A percentile compares a stretch with the other conserved stretches of the same genome.
Evolutionary conservation across 2,329 filamentous ascomycete species (phyloP).

Genomic region (Curvularia verruculosa): DNA sequence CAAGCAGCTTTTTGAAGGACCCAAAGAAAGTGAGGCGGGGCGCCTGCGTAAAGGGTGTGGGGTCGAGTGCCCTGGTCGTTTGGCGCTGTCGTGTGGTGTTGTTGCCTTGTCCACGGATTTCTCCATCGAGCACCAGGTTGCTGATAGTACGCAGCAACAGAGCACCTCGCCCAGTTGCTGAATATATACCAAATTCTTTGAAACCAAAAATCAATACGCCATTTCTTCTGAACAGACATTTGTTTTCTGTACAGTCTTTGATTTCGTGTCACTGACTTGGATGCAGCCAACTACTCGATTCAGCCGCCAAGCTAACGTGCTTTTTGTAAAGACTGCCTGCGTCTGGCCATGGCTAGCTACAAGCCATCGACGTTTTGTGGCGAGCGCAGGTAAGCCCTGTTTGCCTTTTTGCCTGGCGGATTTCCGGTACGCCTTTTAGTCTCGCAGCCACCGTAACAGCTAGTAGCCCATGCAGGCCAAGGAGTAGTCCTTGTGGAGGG

Average conservation of each 20-base stretch:
- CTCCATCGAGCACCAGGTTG: not conserved
- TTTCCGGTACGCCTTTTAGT: constrained; percentile 14
- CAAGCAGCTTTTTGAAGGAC: constrained; percentile 3
- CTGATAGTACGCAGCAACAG: not conserved
- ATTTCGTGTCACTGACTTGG: not conserved
- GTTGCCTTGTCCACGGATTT: not conserved
- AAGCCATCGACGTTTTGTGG: not conserved
- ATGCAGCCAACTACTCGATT: not conserved
- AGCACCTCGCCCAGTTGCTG: not conserved
- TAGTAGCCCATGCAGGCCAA: constrained; percentile 15
- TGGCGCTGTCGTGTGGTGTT: not conserved
- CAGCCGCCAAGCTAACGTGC: not conserved
- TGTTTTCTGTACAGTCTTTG: not conserved
- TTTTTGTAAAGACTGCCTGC: not conserved
- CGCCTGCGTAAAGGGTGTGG: not conserved
- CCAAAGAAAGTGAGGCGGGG: constrained; percentile 12
- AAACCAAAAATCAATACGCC: too few species aligned
- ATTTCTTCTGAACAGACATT: not conserved
- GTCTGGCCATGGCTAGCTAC: not conserved
- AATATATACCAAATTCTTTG: not conserved
- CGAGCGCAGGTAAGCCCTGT: constrained; percentile 14
- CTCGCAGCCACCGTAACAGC: constrained; percentile 14
- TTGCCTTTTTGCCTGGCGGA: constrained; percentile 29
- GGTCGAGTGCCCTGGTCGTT: constrained; percentile 6
- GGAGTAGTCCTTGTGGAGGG: constrained; percentile 12